phyloP scores from a whole-genome alignment of 345 rosid species.

The Populus davidiana region DNA sequence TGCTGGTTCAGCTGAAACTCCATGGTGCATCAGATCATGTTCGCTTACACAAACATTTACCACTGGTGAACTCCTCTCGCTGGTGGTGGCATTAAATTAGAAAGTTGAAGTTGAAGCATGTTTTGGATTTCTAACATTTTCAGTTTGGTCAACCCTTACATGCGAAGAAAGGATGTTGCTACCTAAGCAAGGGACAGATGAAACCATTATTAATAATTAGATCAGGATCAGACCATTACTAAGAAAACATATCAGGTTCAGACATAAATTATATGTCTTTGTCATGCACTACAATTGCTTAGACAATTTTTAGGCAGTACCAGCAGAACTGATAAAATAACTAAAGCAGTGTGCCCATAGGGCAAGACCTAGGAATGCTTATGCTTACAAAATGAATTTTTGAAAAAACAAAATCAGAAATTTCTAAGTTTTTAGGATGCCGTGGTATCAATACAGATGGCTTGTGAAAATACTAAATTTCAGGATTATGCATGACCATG shows the following conservation, averaged over 20 bases:
- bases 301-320: background rate
- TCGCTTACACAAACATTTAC: slow-evolving; percentile 10
- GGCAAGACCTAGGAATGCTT: background rate
- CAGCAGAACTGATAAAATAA: background rate
- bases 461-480: background rate
- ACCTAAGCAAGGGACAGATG: slow-evolving; percentile 3
- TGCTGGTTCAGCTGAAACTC: slow-evolving; percentile 36
- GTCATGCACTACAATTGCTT: background rate
- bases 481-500: background rate
- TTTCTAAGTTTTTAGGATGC: background rate
- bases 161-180: background rate
- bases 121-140: background rate
- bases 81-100: background rate
- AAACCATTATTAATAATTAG: slow-evolving; percentile 4
- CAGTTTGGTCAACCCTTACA: slow-evolving; percentile 1
- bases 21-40: slow-evolving; percentile 7
- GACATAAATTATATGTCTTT: too few species aligned
- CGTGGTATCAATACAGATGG: background rate
- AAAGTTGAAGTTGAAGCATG: background rate
- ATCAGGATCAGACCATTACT: background rate
- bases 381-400: background rate
- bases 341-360: background rate
- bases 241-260: background rate
- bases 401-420: background rate
- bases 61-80: slow-evolving; percentile 15